A percentile compares a stretch with the other conserved stretches of the same genome.
Conservation (phyloP, 164 flowering plant species). For the Chimonanthus praecox region DNA sequence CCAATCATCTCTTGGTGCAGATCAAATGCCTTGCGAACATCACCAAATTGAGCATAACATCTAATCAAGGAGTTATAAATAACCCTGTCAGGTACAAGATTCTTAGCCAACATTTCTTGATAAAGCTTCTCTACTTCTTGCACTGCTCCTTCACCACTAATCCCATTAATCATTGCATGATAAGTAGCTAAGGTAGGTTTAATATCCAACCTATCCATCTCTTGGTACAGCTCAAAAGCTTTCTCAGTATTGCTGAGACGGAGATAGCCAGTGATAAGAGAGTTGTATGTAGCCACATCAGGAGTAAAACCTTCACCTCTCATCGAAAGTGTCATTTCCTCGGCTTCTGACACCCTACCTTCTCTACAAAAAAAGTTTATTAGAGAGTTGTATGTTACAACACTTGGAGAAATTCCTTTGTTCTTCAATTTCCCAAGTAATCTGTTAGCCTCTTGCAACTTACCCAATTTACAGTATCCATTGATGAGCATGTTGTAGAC, state of each 20-base stretch:
- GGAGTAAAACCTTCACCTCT: conserved; percentile 38
- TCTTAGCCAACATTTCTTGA: conserved; percentile 42
- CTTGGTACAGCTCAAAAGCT: conserved; percentile 45
- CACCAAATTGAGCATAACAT: conserved; percentile 40
- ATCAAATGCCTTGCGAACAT: conserved; percentile 38
- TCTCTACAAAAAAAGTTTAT: conserved; percentile 54
- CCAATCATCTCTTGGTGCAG: conserved; percentile 43
- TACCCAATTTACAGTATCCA: conserved; percentile 47
- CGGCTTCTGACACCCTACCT: conserved; percentile 48
- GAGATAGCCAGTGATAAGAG: conserved; percentile 55
- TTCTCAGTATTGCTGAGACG: conserved; percentile 31
- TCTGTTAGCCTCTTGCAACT: conserved; percentile 38
- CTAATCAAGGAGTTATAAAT: conserved; percentile 55
- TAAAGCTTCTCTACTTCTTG: conserved; percentile 35
- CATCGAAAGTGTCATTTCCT: conserved; percentile 36
- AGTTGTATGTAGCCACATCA: conserved; percentile 73
- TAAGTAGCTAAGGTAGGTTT: conserved; percentile 53
- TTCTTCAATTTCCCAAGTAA: conserved; percentile 42
- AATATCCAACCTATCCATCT: conserved; percentile 40
- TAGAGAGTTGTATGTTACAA: conserved; percentile 70
- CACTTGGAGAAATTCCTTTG: conserved; percentile 34
- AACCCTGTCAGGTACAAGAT: conserved; percentile 41
- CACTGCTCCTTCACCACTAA: conserved; percentile 30
- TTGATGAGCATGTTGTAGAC: conserved; percentile 65
- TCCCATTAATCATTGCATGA: conserved; percentile 38